A percentile compares a stretch with the other conserved stretches of the same genome.
Conservation (phyloP, 352 stramenopile genomes). For the Globisporangium polare region DNA sequence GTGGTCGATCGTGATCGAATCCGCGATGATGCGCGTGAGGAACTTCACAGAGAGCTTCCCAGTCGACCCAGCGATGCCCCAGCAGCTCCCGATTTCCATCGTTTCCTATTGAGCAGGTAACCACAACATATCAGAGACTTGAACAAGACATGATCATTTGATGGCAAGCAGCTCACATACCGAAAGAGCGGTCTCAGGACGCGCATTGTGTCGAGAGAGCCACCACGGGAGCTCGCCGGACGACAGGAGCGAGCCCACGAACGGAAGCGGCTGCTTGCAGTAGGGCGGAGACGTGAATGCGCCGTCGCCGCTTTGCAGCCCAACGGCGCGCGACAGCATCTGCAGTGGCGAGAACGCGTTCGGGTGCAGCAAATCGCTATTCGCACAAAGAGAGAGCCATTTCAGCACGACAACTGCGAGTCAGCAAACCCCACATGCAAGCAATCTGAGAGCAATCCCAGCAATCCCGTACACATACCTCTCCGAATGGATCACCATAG, state of each 20-base stretch:
- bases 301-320: slow-evolving; percentile 20
- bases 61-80: slow-evolving; percentile 46
- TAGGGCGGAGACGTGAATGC: slow-evolving; percentile 63
- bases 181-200: slow-evolving; percentile 74
- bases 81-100: slow-evolving; percentile 84
- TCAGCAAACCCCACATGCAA: too few relatives aligned
- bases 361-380: slow-evolving; percentile 53
- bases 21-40: slow-evolving; percentile 50
- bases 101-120: slow-evolving; percentile 57
- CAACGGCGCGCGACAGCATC: slow-evolving; percentile 27
- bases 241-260: slow-evolving; percentile 36
- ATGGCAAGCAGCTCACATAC: slow-evolving; percentile 27
- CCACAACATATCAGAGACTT: too few relatives aligned
- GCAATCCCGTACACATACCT: slow-evolving; percentile 24
- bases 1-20: slow-evolving; percentile 77
- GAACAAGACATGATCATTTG: neutral
- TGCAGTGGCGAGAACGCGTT: slow-evolving; percentile 29
- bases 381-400: slow-evolving; percentile 1
- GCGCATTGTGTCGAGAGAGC: slow-evolving; percentile 70
- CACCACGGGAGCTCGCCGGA: slow-evolving; percentile 62
- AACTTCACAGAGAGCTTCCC: slow-evolving; percentile 80
- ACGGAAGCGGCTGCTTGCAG: slow-evolving; percentile 29
- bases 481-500: slow-evolving; percentile 50
- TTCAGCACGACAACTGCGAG: neutral
- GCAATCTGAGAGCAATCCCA: neutral